phyloP scores from a whole-genome alignment of 176 grass and related monocot genomes.

The Cenchrus fungigraminus region DNA sequence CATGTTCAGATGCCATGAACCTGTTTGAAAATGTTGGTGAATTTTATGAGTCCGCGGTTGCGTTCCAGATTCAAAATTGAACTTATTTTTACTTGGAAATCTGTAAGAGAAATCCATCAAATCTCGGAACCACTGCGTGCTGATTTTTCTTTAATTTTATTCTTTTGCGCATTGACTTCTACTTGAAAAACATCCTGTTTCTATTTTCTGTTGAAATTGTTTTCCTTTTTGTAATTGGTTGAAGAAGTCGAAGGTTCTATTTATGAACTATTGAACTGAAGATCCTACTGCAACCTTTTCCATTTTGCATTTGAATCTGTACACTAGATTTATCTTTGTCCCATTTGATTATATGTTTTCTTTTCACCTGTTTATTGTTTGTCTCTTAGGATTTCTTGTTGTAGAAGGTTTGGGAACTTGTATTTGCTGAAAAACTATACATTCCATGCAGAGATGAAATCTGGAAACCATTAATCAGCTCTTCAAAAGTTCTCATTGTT shows the following conservation, averaged over 20 bases:
- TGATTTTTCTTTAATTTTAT: not conserved
- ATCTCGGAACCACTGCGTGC: not conserved
- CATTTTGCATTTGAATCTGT: not conserved
- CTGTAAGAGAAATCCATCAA: not conserved
- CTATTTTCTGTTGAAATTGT: not conserved
- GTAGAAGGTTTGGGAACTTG: not conserved
- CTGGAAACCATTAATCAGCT: not conserved
- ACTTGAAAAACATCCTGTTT: not conserved
- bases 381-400: not conserved
- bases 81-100: not conserved
- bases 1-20: not conserved
- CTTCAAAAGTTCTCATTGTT: not conserved
- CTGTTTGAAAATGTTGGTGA: not conserved
- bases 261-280: not conserved
- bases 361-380: not conserved
- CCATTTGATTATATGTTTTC: not conserved
- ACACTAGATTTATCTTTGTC: not conserved
- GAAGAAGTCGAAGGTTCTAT: not conserved
- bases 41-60: not conserved
- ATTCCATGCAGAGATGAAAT: constrained; percentile 17
- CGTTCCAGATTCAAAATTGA: not conserved
- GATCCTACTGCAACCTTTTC: not conserved
- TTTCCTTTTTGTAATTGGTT: not conserved
- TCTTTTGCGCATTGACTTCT: not conserved
- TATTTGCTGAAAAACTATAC: not conserved